A percentile compares a stretch with the other conserved stretches of the same genome.
These are phyloP conservation scores for Vigna angularis DNA, from an alignment of 306 rosid genomes.

Conservation along the genomic window DNA sequence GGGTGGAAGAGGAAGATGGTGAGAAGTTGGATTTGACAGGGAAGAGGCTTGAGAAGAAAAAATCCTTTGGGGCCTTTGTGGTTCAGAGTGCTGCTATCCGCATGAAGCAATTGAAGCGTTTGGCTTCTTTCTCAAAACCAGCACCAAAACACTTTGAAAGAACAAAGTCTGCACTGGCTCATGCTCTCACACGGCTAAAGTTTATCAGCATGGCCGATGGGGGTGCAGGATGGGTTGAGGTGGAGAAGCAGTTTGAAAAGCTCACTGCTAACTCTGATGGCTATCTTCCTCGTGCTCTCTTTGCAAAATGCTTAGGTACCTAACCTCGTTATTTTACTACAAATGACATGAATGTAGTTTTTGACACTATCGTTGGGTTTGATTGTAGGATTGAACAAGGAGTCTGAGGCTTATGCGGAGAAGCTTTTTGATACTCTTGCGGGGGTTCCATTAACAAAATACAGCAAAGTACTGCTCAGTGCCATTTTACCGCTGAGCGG, in stretches of 20 bases:
- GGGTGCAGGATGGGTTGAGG: constrained; percentile 59
- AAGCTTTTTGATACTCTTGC: constrained; percentile 71
- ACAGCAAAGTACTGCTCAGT: too few species aligned
- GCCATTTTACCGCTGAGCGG: too few species aligned
- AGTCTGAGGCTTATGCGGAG: constrained; percentile 63
- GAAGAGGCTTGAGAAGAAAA: constrained; percentile 47
- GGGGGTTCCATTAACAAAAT: constrained; percentile 59
- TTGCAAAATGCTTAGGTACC: constrained; percentile 69
- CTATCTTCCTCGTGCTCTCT: constrained; percentile 59
- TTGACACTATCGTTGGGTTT: constrained; percentile 19
- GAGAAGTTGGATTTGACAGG: constrained; percentile 45
- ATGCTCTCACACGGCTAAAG: constrained; percentile 65
- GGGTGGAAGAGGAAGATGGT: constrained; percentile 31
- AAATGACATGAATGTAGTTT: constrained; percentile 11
- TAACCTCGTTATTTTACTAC: background rate
- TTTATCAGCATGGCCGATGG: constrained; percentile 56
- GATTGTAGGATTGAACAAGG: constrained; percentile 63
- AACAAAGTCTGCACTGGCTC: constrained; percentile 55
- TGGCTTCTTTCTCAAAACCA: constrained; percentile 57
- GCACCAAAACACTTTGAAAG: constrained; percentile 45
- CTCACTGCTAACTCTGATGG: constrained; percentile 61
- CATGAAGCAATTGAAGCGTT: constrained; percentile 59
- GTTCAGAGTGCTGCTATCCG: constrained; percentile 53
- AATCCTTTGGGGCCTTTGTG: constrained; percentile 49
- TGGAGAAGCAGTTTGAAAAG: constrained; percentile 53